Evolutionary conservation across 345 rosid species (phyloP), one percentile per base, ranked within the genome.

Genomic region (Durio zibethinus): DNA sequence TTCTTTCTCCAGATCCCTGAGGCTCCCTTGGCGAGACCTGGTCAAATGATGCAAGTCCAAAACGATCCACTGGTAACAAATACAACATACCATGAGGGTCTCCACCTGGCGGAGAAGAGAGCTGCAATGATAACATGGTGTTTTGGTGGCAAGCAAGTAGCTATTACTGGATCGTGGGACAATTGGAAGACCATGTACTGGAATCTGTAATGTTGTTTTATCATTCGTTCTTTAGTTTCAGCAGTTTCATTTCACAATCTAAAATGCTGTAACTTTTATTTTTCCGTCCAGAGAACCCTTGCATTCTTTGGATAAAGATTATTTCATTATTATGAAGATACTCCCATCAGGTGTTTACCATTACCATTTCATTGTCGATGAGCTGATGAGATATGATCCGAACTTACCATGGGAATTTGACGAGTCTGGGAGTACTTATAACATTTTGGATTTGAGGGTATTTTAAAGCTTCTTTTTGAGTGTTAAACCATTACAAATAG

Each of bases 81-180:
- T 43, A 68, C 47, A 52, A 45, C 76, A 64, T 54, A 77, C 73
- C 75, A 45, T 23, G 82, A 76, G 50, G 78, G 70, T 45, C 18
- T 71, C 31, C 23, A 59, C 12, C 5, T 61, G 35, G 88, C 80
- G 83, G 83, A 82, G 68, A 72, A 16, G 63, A 79, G 48, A 14
- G 78, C 91, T 3, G 87, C 78, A 47, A 77, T 85, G 89, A 82
- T 90, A 77, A 80, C 82, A 57, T 90, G 94, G 94, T 84, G 86
- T 80, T 81, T 81, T 74, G 94, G 84, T 29, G 94, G 94, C 71
- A 77, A 77, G 80, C 74, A 84, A 77, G 92, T 89, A 27, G 89
- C 91, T 16, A 74, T 90, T n/a, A 78, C 84, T n/a, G 94, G 94
- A 57, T 87, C 94, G 27, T 90, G 94, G 94, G 84, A 90, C 81